Evolutionary conservation across 2,329 filamentous ascomycete genomes (phyloP).

Genomic region (Fragosphaeria purpurea): DNA sequence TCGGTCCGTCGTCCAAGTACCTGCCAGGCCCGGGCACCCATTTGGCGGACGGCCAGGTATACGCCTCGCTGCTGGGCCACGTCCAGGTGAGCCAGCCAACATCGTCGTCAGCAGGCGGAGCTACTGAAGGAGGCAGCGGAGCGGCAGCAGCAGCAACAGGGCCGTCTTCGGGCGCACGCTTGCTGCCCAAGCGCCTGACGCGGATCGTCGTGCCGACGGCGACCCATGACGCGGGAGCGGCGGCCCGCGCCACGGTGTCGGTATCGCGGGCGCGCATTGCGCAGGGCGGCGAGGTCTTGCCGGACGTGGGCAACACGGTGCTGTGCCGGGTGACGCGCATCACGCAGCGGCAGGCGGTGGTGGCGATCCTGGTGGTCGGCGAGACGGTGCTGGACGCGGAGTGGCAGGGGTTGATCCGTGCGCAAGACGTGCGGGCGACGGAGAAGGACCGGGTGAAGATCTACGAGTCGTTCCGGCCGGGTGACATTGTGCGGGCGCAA

Average conservation of each 20-base stretch:
- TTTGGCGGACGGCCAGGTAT: slow-evolving; percentile 62
- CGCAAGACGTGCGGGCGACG: slow-evolving; percentile 86
- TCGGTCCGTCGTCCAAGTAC: slow-evolving; percentile 60
- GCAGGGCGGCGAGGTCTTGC: slow-evolving; percentile 53
- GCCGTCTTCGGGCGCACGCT: slow-evolving; percentile 11
- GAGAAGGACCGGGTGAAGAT: slow-evolving; percentile 94
- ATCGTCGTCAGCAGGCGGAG: slow-evolving; percentile 22
- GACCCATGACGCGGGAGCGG: slow-evolving; percentile 27
- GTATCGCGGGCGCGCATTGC: slow-evolving; percentile 35
- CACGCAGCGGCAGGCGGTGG: slow-evolving; percentile 72
- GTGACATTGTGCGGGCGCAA: slow-evolving; percentile 78
- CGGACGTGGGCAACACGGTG: slow-evolving; percentile 69
- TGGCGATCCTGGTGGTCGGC: slow-evolving; percentile 77
- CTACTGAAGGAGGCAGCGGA: no score
- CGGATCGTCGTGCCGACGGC: slow-evolving; percentile 37
- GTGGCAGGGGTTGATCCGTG: slow-evolving; percentile 75
- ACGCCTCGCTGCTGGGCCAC: slow-evolving; percentile 72
- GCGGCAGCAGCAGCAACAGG: not conserved
- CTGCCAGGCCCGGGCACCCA: slow-evolving; percentile 75
- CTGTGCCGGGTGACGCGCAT: slow-evolving; percentile 80
- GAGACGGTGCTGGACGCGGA: slow-evolving; percentile 63
- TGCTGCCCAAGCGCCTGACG: slow-evolving; percentile 48
- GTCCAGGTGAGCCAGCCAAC: slow-evolving; percentile 45
- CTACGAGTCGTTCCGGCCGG: slow-evolving; percentile 81
- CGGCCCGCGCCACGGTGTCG: slow-evolving; percentile 43